phyloP scores from a whole-genome alignment of 345 rosid species.

The Noccaea bulbosa region DNA sequence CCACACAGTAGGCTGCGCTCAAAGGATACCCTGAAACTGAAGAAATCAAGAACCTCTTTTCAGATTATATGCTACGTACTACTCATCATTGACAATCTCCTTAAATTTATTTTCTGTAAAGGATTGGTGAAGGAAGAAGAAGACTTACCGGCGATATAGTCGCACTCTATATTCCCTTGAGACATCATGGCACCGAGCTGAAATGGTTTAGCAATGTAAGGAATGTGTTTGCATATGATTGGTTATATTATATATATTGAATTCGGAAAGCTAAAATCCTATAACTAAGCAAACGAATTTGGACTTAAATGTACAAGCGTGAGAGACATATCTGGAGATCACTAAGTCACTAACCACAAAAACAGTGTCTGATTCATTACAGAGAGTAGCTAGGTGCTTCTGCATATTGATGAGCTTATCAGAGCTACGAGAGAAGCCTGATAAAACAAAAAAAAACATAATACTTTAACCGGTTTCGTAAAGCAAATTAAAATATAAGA shows the following conservation, averaged over 20 bases:
- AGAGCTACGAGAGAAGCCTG: slow-evolving; percentile 89
- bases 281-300: not conserved
- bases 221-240: too few relatives aligned
- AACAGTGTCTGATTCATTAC: slow-evolving; percentile 63
- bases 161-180: slow-evolving; percentile 70
- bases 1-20: slow-evolving; percentile 85
- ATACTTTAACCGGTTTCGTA: too few relatives aligned
- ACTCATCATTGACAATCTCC: not conserved
- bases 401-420: slow-evolving; percentile 67
- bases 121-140: slow-evolving; percentile 12
- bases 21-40: slow-evolving; percentile 90
- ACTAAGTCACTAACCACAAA: slow-evolving; percentile 89
- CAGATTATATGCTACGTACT: slow-evolving; percentile 14
- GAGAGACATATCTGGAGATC: slow-evolving; percentile 4
- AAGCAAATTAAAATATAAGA: too few relatives aligned
- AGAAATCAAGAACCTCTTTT: slow-evolving; percentile 11
- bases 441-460: not conserved
- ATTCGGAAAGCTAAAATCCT: not conserved
- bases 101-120: not conserved
- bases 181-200: slow-evolving; percentile 97
- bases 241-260: not conserved
- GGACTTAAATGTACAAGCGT: too few relatives aligned
- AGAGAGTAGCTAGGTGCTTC: slow-evolving; percentile 58
- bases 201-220: not conserved
- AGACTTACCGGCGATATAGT: slow-evolving; percentile 69